Base-by-base conservation (phyloP, 2,329 filamentous ascomycete species). In the Aspergillus uvarum region DNA sequence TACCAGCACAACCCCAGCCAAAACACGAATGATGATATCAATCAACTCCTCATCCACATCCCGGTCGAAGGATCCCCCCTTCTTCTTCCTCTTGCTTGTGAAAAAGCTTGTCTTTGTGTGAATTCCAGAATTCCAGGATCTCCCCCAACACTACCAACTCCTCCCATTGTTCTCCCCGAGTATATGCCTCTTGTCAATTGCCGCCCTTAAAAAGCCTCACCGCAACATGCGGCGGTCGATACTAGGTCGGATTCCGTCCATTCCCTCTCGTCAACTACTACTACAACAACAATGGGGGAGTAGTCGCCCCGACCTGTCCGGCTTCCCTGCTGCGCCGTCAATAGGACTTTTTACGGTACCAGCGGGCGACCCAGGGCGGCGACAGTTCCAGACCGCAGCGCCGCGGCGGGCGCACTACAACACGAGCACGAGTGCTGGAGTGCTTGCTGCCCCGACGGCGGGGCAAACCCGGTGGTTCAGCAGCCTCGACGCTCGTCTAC, bases 191-290 rank as follows among this genome's bases (percentile, higher is more conserved):
- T 32, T 24, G 16, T 31, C 38, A 4, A 32, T 16, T 12, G 24
- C 22, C 21, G 5, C 7, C 10, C 31, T 8, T 10, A 29, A 8
- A 42, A 11, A 26, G 21, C 38, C 21, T 44, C 26, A 38, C 56
- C 56, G 56, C 56, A 53, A 54, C 7, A 50, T 58, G 56, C 56
- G 56, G 56, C 56, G 56, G 56, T 53, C 51, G 4, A 24, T 58
- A 49, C 26, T 35, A 24, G 14, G 49, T 48, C 53, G 42, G 3
- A 44, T 55, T 16, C 35, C 51, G 11, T 6, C 32, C 35, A 52
- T 26, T 44, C 35, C 51, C 7, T 21, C 51, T 7, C 51, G 26
- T n/a, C 32, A 35, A 16, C 14, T 11, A 16, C 32, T 16, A 35
- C 14, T 11, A 6, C 32, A 12, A 35, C 4, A n/a, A 22, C 51